Evolutionary conservation across 2,329 filamentous ascomycete species (phyloP), one percentile per base, ranked within the genome.

Genomic region (Fusarium neocosmosporiellum): DNA sequence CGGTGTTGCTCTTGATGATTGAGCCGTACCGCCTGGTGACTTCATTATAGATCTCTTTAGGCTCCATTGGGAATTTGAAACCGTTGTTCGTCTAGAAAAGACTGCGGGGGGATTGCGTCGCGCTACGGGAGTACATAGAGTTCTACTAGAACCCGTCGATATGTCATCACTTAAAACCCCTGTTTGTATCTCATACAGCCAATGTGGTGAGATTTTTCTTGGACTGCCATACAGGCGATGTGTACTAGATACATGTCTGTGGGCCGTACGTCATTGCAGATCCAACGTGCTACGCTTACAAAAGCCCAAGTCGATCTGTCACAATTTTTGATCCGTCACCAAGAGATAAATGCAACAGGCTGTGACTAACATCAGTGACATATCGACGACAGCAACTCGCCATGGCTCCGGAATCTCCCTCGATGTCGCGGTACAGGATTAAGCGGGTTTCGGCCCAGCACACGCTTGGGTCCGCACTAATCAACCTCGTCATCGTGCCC

Each of bases 11-110:
- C 24, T 76, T 71, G 5, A 79, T 75, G 16, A 79, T 76, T 6
- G 80, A 74, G 53, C 81, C 81, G 71, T 84, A 84, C 41, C 79
- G 79, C 72, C 22, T 33, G 20, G n/a, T 59, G 29, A 65, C 55
- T 43, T 65, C 43, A 34, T 16, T 20, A 33, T 65, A 65, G 18
- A 66, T 65, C 24, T 65, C 55, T 31, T 59, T 29, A 14, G 61
- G 22, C 6, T 59, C 41, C 62, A 65, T 59, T 39, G 48, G 4
- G 18, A 39, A n/a, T n/a, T 18, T n/a, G 4, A 39, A 39, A 39
- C n/a, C n/a, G 18, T n/a, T n/a, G 18, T 39, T 39, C 18, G 18
- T 11, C 11, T n/a, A n/a, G 36, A 36, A n/a, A 39, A 36, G 16
- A 8, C 16, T 37, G 36, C 8, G 9, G 5, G 9, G 18, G 36